Evolutionary conservation across 495 filamentous ascomycete species (phyloP), one percentile per base, ranked within the genome.

Genomic region (Niebla homalea): DNA sequence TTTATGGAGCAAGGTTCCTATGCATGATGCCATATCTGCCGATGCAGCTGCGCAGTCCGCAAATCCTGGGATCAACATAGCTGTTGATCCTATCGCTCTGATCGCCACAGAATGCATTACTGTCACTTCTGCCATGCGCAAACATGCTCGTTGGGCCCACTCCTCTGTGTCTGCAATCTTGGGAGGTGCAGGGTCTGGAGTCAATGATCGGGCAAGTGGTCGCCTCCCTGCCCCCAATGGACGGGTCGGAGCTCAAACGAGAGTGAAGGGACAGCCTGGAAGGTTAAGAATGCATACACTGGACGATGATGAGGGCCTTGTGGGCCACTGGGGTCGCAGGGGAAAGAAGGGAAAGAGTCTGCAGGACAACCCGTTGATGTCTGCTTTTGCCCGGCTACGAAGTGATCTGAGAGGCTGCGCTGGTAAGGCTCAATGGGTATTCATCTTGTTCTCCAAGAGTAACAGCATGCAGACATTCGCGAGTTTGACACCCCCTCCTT

Each of bases 51-150:
- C 26, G 7, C 26, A 32, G 26, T 32, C 23, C 5, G 11, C 19
- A 25, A 35, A 50, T 40, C 36, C 41, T 5, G 40, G 67, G 36
- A 63, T 77, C 25, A 66, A 87, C 11, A 88, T 97, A 41, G 89
- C 92, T 36, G 84, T 97, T 43, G 87, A 97, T 53, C 89, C 92
- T 3, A 87, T 96, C 48, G 89, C 93, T 39, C 68, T 99, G 52
- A 89, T 99, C 58, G 93, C 90, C 23, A 94, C 93, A 68, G 92
- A 99, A 83, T 99, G 93, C 64, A 97, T 99, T 64, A 84, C 88
- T 36, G 89, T 99, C 66, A 96, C 92, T 22, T 94, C 89, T 57
- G 89, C 89, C 23, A 94, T 99, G 83, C 87, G 93, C 58, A 99
- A 99, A 70, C 84, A 95, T 78, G 83, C 87, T 54, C 81, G 93